Base-by-base conservation (phyloP, 2,329 filamentous ascomycete species). In the Xylariales sp. region DNA sequence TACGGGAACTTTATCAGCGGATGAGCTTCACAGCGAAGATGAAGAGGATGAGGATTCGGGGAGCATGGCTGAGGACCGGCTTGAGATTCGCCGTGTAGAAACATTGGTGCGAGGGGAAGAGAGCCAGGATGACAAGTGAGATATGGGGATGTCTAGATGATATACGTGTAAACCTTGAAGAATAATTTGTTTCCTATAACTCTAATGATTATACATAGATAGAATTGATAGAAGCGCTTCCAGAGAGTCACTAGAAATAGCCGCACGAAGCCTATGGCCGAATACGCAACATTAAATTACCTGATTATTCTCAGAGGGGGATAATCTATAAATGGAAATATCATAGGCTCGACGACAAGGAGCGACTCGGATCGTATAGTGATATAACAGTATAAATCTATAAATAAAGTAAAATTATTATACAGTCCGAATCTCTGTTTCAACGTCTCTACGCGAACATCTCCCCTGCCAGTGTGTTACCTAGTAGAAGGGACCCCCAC, bases 11-110 rank as follows among this genome's bases (percentile, higher is more conserved):
- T 77, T 78, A 1, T 59, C 68, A 1, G 81, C 76, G 30, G 80
- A 82, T 77, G 56, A 80, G 12, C 59, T 80, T 34, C 76, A 69
- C 7, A 79, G 75, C 28, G 72, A 79, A 32, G 76, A 80, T 14
- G 77, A 78, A 1, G 77, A 78, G 5, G 77, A 79, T 14, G 68
- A 77, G 2, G 78, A 78, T 30, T 73, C 73, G 18, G 74, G 73
- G 4, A 75, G 71, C 18, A 70, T 74, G 49, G 8, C 67, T 5
- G 72, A 76, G 34, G 75, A 76, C 61, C 70, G 76, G 6, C 71
- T 76, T 59, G 71, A 74, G 36, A 66, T 73, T 3, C 64, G 72
- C 8, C 61, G 72, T 2, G 66, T 65, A 8, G 76, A 75, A 48
- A 62, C 55, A 1, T 39, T 76, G 52, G 69, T 73, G 34, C 70